These are phyloP conservation scores for Arachis monticola DNA, from an alignment of 331 rosid genomes.

Conservation along the genomic window DNA sequence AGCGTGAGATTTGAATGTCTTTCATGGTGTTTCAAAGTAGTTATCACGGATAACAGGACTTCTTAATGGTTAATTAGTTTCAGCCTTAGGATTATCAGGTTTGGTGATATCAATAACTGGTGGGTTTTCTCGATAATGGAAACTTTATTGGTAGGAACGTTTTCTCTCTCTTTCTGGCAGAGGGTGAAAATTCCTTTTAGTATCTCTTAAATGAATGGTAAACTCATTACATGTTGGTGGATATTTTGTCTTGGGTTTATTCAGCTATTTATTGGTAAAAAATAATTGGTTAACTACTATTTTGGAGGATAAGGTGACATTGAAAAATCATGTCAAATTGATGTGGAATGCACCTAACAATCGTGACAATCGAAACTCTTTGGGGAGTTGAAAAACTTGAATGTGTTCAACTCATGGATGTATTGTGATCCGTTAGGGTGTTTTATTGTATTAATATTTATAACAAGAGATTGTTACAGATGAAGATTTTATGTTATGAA, in stretches of 20 bases:
- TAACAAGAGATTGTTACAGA: too few relatives aligned
- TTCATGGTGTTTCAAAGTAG: too few relatives aligned
- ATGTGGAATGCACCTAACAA: neutral
- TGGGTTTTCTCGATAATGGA: neutral
- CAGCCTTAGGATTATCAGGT: too few relatives aligned
- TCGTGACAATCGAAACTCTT: neutral
- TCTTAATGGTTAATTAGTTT: too few relatives aligned
- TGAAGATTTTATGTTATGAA: too few relatives aligned
- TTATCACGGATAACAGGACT: too few relatives aligned
- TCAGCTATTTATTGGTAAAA: too few relatives aligned
- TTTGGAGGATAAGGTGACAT: slow-evolving; percentile 6
- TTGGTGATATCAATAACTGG: neutral
- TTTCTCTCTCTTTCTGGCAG: neutral
- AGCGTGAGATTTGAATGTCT: too few relatives aligned
- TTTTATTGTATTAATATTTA: too few relatives aligned
- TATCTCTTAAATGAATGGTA: neutral
- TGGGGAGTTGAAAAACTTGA: neutral
- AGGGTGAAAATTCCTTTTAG: neutral
- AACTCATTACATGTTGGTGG: neutral
- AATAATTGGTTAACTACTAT: neutral
- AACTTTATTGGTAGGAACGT: neutral
- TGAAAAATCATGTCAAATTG: neutral
- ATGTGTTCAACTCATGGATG: slow-evolving; percentile 3
- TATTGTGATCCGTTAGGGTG: neutral
- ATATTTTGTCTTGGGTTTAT: neutral